A percentile compares a stretch with the other conserved stretches of the same genome.
phyloP scores from a whole-genome alignment of 257 asterid genomes.

The Ajuga chamaepitys region DNA sequence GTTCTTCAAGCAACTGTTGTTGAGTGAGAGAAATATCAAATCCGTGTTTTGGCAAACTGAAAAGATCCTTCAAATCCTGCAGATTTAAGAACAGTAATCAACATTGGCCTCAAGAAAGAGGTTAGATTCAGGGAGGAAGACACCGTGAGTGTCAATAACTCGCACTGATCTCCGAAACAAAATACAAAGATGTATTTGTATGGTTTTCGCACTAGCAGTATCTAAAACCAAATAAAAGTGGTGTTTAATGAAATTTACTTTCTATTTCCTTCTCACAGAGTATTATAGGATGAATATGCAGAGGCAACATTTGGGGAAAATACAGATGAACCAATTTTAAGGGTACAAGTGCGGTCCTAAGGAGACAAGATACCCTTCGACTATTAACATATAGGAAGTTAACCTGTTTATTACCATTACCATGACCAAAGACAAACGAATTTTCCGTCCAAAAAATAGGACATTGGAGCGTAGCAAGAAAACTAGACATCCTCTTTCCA shows the following conservation, averaged over 20 bases:
- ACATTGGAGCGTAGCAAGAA: neutral
- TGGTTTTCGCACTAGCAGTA: neutral
- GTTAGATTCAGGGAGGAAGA: neutral
- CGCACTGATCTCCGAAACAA: neutral
- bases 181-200: neutral
- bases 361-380: neutral
- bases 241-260: neutral
- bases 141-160: neutral
- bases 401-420: neutral
- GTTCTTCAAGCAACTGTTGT: constrained; percentile 85
- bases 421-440: neutral
- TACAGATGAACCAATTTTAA: neutral
- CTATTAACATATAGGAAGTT: neutral
- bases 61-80: constrained; percentile 86
- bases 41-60: constrained; percentile 71
- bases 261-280: neutral
- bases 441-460: neutral
- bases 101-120: constrained; percentile 5
- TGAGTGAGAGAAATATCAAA: constrained; percentile 84
- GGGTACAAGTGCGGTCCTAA: neutral
- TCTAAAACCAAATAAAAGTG: neutral
- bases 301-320: neutral
- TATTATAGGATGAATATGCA: neutral
- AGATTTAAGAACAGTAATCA: constrained; percentile 7
- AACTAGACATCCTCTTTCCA: neutral